Evolutionary conservation across 2,329 filamentous ascomycete genomes (phyloP).

Genomic region (Chaetomiaceae sp.): DNA sequence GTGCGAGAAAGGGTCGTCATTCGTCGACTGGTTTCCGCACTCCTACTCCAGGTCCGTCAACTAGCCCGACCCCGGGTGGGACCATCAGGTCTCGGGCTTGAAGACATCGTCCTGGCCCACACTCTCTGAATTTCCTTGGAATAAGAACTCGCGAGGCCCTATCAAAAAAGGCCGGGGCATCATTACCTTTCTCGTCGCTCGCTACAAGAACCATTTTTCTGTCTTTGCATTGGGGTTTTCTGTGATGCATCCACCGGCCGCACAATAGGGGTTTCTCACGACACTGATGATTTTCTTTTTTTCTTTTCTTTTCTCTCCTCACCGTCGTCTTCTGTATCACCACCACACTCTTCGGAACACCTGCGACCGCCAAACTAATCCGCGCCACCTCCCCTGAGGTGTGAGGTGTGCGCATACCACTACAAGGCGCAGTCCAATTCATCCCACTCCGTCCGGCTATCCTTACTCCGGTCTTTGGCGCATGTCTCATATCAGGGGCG

Average conservation of each 20-base stretch:
- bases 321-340: slow-evolving; percentile 10
- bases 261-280: slow-evolving; percentile 26
- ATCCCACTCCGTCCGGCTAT: slow-evolving; percentile 6
- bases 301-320: neutral
- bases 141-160: slow-evolving; percentile 15
- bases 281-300: slow-evolving; percentile 23
- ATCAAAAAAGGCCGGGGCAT: neutral
- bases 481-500: neutral
- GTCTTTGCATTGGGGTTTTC: slow-evolving; percentile 19
- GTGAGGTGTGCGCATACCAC: neutral
- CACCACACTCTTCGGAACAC: slow-evolving; percentile 7
- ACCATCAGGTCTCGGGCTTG: slow-evolving; percentile 28
- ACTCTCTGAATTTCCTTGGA: slow-evolving; percentile 18
- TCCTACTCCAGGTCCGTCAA: slow-evolving; percentile 24
- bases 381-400: neutral
- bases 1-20: slow-evolving; percentile 42
- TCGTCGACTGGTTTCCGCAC: slow-evolving; percentile 32
- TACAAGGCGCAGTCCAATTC: slow-evolving; percentile 1
- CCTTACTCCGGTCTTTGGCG: neutral
- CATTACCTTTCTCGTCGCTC: slow-evolving; percentile 23
- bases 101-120: slow-evolving; percentile 8
- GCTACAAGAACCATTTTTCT: slow-evolving; percentile 21
- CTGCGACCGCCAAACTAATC: slow-evolving; percentile 6
- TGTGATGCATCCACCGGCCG: slow-evolving; percentile 25
- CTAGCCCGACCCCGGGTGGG: slow-evolving; percentile 24